A percentile compares a stretch with the other conserved stretches of the same genome.
These are phyloP conservation scores for Xylariaceae sp. DNA, from an alignment of 2,329 filamentous ascomycete species.

Conservation along the genomic window DNA sequence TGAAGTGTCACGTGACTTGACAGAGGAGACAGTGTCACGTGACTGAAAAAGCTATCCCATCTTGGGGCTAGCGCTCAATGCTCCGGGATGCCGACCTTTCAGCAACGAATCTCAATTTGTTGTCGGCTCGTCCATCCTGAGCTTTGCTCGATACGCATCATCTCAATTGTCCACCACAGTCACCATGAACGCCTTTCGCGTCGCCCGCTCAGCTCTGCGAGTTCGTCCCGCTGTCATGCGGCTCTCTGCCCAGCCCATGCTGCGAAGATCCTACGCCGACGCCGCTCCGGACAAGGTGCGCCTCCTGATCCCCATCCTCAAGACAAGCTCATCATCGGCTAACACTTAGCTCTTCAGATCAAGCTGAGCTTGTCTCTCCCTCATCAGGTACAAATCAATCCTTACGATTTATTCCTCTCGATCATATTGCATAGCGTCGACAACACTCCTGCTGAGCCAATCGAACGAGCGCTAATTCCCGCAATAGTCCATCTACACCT, in stretches of 20 bases:
- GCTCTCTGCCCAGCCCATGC: slow-evolving; percentile 70
- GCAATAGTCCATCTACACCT: slow-evolving; percentile 67
- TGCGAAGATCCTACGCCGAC: slow-evolving; percentile 89
- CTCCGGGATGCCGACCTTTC: slow-evolving; percentile 22
- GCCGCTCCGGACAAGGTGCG: slow-evolving; percentile 77
- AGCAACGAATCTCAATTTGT: slow-evolving; percentile 39
- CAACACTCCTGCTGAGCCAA: slow-evolving; percentile 1
- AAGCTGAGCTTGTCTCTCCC: slow-evolving; percentile 97
- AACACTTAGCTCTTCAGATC: slow-evolving; percentile 55
- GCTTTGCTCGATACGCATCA: slow-evolving; percentile 41
- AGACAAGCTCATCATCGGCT: too few relatives aligned
- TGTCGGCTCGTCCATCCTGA: slow-evolving; percentile 39
- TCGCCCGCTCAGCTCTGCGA: slow-evolving; percentile 85
- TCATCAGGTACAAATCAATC: slow-evolving; percentile 98
- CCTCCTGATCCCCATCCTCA: slow-evolving; percentile 17
- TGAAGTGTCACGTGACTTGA: too few relatives aligned
- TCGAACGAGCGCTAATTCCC: slow-evolving; percentile 43
- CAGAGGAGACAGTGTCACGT: too few relatives aligned
- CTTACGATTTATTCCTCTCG: too few relatives aligned
- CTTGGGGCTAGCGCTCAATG: slow-evolving; percentile 28
- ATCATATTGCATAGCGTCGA: too few relatives aligned
- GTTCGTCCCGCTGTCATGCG: slow-evolving; percentile 74
- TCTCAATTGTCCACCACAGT: slow-evolving; percentile 45
- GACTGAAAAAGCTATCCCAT: slow-evolving; percentile 35
- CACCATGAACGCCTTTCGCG: slow-evolving; percentile 91